Conservation (phyloP, 352 stramenopile species). For the Globisporangium spiculum region DNA sequence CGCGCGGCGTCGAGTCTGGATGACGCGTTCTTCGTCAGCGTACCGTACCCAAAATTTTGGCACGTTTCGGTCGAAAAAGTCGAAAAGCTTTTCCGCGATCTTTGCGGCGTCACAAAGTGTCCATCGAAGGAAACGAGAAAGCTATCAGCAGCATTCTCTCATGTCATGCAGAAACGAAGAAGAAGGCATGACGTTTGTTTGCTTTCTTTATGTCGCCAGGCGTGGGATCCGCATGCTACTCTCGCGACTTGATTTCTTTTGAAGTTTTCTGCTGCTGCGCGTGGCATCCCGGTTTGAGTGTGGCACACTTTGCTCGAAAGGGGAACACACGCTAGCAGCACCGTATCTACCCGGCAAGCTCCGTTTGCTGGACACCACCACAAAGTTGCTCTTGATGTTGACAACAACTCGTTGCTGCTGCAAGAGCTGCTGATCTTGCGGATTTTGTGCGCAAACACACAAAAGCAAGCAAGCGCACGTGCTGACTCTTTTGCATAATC, state of each 20-base stretch:
- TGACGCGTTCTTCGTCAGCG: neutral
- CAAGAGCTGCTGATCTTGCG: no score
- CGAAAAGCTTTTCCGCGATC: neutral
- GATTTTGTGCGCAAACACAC: no score
- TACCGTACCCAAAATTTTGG: neutral
- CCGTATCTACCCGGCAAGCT: neutral
- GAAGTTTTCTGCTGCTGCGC: neutral
- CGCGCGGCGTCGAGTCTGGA: no score
- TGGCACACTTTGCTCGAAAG: neutral
- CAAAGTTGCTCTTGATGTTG: no score
- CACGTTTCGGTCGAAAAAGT: neutral
- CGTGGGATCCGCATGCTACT: neutral
- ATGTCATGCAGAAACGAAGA: no score
- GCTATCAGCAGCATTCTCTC: no score
- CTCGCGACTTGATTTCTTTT: neutral
- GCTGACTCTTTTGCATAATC: neutral
- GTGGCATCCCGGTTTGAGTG: neutral
- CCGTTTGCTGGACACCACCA: neutral
- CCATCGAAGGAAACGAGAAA: neutral
- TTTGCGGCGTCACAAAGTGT: neutral
- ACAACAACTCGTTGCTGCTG: no score
- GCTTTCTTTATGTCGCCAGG: neutral
- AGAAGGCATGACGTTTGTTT: no score
- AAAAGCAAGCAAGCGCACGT: neutral
- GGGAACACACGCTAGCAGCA: neutral